Evolutionary conservation across 352 stramenopile species (phyloP), one percentile per base, ranked within the genome.

Genomic region (Saprolegnia diclina): DNA sequence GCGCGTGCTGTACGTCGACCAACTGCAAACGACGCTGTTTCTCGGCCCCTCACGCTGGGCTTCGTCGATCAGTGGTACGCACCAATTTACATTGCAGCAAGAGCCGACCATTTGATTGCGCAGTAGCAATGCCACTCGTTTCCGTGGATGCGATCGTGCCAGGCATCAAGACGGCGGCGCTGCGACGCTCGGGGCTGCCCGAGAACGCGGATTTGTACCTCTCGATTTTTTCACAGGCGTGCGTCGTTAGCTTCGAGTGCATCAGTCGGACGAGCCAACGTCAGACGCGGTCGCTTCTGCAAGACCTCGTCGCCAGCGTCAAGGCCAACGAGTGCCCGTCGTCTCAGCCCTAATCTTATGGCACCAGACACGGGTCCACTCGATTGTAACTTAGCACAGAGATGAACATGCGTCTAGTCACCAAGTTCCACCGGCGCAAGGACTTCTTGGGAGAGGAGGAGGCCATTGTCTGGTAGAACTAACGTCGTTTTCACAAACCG

Each of bases 231-330:
- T 14, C 5, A 19, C 26, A 32, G 21, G 18, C 16, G 6, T 35
- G 37, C 40, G 32, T 38, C 4, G 18, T 64, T 38, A 64, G 56
- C 56, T 3, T 64, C n/a, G 56, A 64, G 40, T 64, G 46, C 26
- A 50, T 29, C 56, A 16, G 50, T 7, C 13, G n/a, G 5, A 26
- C 24, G 18, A 64, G 46, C 26, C 56, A 38, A 18, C 56, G 50
- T n/a, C 22, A 48, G 16, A 21, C 26, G 19, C 56, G 50, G 29
- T 24, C 18, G 18, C 7, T 44, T 38, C 21, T 64, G 16, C 24
- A 40, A 13, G 35, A 29, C 35, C 26, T 63, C 54, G 18, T 63
- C 22, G 26, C 9, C 26, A 35, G 5, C 29, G 29, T 5, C 29
- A 35, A 35, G 29, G 29, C 29, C 2, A 35, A 35, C 29, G 29